Conservation (phyloP, 2,329 filamentous ascomycete species). For the Uncinocarpus reesii region DNA sequence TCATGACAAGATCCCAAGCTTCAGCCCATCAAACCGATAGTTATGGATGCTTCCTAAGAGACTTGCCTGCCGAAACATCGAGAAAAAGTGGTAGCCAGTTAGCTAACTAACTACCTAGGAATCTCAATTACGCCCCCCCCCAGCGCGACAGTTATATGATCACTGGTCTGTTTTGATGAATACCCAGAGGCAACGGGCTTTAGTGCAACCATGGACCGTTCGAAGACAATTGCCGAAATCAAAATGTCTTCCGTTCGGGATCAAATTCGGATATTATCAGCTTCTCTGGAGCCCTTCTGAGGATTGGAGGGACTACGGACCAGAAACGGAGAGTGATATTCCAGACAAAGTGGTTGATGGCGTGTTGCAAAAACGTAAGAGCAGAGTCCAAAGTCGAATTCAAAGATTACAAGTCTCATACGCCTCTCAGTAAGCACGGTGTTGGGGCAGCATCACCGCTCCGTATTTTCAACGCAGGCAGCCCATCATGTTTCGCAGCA, state of each 20-base stretch:
- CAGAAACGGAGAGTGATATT: constrained; percentile 32
- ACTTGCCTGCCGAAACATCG: no score
- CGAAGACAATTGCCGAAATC: constrained; percentile 40
- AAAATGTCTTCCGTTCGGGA: constrained; percentile 44
- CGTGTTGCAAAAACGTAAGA: constrained; percentile 42
- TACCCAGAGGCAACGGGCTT: no score
- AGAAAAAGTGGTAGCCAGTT: no score
- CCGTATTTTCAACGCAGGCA: constrained; percentile 45
- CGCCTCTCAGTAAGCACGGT: constrained; percentile 40
- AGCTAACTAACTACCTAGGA: no score
- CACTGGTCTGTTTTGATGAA: no score
- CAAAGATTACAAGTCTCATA: not conserved
- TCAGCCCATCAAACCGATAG: no score
- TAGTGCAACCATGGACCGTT: constrained; percentile 27
- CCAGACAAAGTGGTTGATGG: constrained; percentile 42
- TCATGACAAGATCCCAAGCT: no score
- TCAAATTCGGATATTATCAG: constrained; percentile 44
- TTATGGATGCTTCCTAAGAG: no score
- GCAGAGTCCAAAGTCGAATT: not conserved
- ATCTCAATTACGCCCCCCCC: no score
- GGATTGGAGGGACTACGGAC: constrained; percentile 36
- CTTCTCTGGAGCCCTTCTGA: constrained; percentile 39
- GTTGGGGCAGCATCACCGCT: constrained; percentile 44
- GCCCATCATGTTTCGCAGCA: constrained; percentile 47
- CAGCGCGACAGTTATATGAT: no score